Conservation (phyloP, 2,329 filamentous ascomycete genomes). For the Talaromyces atroroseus region DNA sequence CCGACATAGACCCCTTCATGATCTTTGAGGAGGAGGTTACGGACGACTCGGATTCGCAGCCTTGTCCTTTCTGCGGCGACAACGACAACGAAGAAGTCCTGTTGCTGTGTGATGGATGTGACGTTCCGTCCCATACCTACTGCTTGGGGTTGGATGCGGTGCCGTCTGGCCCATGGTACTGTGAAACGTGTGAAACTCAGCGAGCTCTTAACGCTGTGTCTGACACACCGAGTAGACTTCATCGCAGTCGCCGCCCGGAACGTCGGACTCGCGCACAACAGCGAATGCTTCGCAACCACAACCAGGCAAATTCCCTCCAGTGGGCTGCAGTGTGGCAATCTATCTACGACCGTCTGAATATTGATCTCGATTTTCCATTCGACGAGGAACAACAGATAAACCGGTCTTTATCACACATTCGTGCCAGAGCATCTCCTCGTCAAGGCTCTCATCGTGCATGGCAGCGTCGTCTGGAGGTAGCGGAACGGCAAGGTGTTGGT, state of each 20-base stretch:
- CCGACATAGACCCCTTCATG: slow-evolving; percentile 72
- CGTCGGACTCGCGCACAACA: slow-evolving; percentile 44
- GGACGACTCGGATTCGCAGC: slow-evolving; percentile 61
- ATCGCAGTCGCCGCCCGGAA: slow-evolving; percentile 41
- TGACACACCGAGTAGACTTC: slow-evolving; percentile 27
- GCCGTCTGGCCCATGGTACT: slow-evolving; percentile 80
- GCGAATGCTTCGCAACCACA: slow-evolving; percentile 35
- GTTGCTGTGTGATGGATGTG: slow-evolving; percentile 86
- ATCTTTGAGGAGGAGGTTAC: slow-evolving; percentile 59
- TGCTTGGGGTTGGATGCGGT: slow-evolving; percentile 78
- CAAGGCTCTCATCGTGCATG: slow-evolving; percentile 60
- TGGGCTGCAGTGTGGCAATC: slow-evolving; percentile 83
- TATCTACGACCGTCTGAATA: slow-evolving; percentile 70
- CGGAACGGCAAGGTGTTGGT: slow-evolving; percentile 69
- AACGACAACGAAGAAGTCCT: slow-evolving; percentile 77
- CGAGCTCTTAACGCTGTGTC: slow-evolving; percentile 36
- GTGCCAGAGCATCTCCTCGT: slow-evolving; percentile 25
- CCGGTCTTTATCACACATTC: background rate
- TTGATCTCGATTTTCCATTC: slow-evolving; percentile 82
- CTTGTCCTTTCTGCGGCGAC: slow-evolving; percentile 79
- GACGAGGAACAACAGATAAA: slow-evolving; percentile 60
- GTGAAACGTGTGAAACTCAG: slow-evolving; percentile 66
- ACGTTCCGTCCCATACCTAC: slow-evolving; percentile 83
- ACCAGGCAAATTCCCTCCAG: slow-evolving; percentile 47
- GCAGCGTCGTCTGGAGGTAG: slow-evolving; percentile 78